phyloP scores from a whole-genome alignment of 129 eudicot genomes.

The Glebionis coronaria region DNA sequence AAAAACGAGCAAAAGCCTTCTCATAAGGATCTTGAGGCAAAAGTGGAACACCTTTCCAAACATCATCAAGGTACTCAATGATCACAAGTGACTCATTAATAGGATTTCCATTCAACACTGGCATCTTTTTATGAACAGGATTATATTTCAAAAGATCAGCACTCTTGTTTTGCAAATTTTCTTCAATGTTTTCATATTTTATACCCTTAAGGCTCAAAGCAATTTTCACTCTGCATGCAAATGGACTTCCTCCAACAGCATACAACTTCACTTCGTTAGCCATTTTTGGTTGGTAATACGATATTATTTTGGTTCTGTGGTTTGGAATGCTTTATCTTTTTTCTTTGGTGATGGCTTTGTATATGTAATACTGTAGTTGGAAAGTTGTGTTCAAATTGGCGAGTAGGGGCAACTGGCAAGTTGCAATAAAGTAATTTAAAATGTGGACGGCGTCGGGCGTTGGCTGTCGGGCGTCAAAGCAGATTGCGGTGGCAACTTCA shows the following conservation, averaged over 20 bases:
- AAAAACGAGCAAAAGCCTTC: slow-evolving; percentile 30
- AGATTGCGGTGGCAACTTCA: too few species aligned
- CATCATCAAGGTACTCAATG: slow-evolving; percentile 34
- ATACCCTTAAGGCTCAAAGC: slow-evolving; percentile 30
- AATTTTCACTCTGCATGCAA: slow-evolving; percentile 24
- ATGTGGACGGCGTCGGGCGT: too few species aligned
- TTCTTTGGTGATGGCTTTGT: neutral
- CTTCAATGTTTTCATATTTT: slow-evolving; percentile 25
- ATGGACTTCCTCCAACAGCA: slow-evolving; percentile 21
- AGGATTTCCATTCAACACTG: slow-evolving; percentile 27
- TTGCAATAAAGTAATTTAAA: too few species aligned
- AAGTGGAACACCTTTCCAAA: slow-evolving; percentile 24
- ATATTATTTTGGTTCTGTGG: neutral
- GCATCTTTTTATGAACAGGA: slow-evolving; percentile 34
- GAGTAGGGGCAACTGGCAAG: too few species aligned
- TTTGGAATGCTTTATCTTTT: neutral
- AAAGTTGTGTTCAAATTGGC: too few species aligned
- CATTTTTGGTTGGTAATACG: neutral
- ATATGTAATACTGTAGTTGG: too few species aligned
- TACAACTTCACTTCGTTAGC: slow-evolving; percentile 25
- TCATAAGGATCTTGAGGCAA: slow-evolving; percentile 26
- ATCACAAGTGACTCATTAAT: slow-evolving; percentile 27
- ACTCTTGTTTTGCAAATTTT: slow-evolving; percentile 28
- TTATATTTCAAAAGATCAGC: slow-evolving; percentile 26
- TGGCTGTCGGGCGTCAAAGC: too few species aligned